Evolutionary conservation across 202 grass and related monocot genomes (phyloP).

Genomic region (Elaeis oleifera): DNA sequence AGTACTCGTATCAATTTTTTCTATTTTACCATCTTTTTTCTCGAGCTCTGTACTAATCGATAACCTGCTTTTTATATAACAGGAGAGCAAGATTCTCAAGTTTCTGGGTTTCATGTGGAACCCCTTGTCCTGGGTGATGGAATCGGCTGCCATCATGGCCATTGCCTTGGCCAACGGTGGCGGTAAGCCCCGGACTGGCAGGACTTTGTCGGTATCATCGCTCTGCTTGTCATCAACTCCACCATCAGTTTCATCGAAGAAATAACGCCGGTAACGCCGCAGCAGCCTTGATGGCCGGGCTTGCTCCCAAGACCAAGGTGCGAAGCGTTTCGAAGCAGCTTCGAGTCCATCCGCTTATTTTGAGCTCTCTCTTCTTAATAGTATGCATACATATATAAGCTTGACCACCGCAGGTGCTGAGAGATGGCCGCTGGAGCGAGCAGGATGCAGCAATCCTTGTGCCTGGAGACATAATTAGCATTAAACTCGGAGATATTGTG

Average conservation of each 20-base stretch:
- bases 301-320: conserved; percentile 66
- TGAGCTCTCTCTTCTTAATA: too few species aligned
- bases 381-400: background rate
- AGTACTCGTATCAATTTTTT: conserved; percentile 13
- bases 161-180: conserved; percentile 63
- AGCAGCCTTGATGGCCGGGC: conserved; percentile 74
- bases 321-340: background rate
- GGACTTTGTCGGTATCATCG: conserved; percentile 80
- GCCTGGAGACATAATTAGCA: conserved; percentile 69
- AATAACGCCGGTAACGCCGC: conserved; percentile 74
- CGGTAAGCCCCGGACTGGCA: conserved; percentile 83
- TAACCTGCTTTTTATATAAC: conserved; percentile 2
- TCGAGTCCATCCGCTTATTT: background rate
- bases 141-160: conserved; percentile 81
- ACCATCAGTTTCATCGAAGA: conserved; percentile 79
- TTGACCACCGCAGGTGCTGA: conserved; percentile 39
- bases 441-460: conserved; percentile 52
- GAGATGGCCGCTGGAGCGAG: conserved; percentile 64
- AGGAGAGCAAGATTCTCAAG: conserved; percentile 76
- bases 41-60: background rate
- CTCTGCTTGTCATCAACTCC: conserved; percentile 60
- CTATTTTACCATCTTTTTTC: background rate
- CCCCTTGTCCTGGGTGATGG: conserved; percentile 94
- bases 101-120: conserved; percentile 99
- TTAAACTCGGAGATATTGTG: conserved; percentile 81